Base-by-base conservation (phyloP, 2,329 filamentous ascomycete species). In the Talaromyces sp. region DNA sequence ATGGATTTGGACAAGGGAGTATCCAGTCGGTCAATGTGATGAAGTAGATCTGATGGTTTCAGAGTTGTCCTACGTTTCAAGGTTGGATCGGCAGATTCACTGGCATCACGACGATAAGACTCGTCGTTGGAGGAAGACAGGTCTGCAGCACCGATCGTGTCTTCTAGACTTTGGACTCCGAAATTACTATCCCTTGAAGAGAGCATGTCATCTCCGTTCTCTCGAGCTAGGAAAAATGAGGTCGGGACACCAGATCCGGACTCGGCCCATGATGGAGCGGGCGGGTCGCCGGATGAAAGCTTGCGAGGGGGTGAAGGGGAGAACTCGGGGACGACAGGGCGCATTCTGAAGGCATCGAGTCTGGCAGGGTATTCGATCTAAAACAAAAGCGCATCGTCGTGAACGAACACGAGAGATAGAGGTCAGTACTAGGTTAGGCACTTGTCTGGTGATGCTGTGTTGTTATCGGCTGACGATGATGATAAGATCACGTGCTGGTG, bases 211-310 rank as follows among this genome's bases (percentile, higher is more conserved):
- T 60, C 59, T 24, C 65, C 27, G 13, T 24, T 31, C 7, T 67
- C 84, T 68, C 82, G 85, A 67, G 82, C 79, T 67, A 89, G 77
- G 74, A 88, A 87, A 79, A 88, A 88, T 60, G 84, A 84, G 60
- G 84, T 84, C 48, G 85, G 84, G 66, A 77, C 77, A 64, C 73
- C 70, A 69, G 71, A 73, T 35, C 35, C 56, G 22, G 69, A 41
- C 35, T 74, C 74, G 71, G 74, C 73, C 70, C 72, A 74, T 65
- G 75, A 73, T 67, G 72, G 66, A 68, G 70, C 69, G 65, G 71
- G 68, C 35, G 65, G 71, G 58, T 70, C 72, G 62, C 72, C 74
- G 58, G 72, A 70, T 66, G 73, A 75, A 59, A 70, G 67, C 69
- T 78, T 81, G 69, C 73, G 77, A 70, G 72, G 72, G 66, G 69